Evolutionary conservation across 768 basidiomycete genomes (phyloP).

Genomic region (Cubamyces lactineus): DNA sequence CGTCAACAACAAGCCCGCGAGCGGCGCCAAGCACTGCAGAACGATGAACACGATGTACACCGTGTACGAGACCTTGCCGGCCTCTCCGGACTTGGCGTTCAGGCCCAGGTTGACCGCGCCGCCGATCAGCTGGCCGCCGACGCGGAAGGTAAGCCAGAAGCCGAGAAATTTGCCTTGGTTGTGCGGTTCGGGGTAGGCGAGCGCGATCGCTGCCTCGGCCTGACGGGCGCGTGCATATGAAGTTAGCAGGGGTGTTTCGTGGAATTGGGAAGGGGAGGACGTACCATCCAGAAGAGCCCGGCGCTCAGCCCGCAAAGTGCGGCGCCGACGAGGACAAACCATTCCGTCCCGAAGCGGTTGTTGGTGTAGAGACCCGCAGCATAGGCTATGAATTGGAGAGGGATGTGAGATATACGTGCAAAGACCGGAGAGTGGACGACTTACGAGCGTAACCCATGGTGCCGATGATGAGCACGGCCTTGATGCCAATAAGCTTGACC

Average conservation of each 20-base stretch:
- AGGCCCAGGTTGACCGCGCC: constrained; percentile 16
- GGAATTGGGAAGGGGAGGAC: no score
- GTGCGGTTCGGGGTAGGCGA: constrained; percentile 16
- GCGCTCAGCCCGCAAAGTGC: constrained; percentile 17
- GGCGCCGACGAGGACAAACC: constrained; percentile 13
- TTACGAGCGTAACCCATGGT: constrained; percentile 18
- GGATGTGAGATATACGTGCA: no score
- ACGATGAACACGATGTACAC: constrained; percentile 18
- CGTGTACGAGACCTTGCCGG: constrained; percentile 20
- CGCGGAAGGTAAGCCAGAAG: constrained; percentile 18
- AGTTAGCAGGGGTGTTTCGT: no score
- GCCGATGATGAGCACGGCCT: constrained; percentile 15
- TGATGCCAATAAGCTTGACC: constrained; percentile 17
- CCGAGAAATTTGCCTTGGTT: constrained; percentile 19
- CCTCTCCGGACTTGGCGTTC: constrained; percentile 10
- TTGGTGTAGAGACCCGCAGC: constrained; percentile 17
- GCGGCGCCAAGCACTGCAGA: constrained; percentile 13
- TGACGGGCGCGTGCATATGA: no score
- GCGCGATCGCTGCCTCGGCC: constrained; percentile 18
- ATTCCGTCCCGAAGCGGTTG: constrained; percentile 14
- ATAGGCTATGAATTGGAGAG: neutral
- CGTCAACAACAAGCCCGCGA: constrained; percentile 14
- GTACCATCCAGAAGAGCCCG: constrained; percentile 18
- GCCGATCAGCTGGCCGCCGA: constrained; percentile 16
- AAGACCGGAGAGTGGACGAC: neutral